Evolutionary conservation across 202 grass and related monocot genomes (phyloP), one percentile per base, ranked within the genome.

Genomic region (Panicum virgatum): DNA sequence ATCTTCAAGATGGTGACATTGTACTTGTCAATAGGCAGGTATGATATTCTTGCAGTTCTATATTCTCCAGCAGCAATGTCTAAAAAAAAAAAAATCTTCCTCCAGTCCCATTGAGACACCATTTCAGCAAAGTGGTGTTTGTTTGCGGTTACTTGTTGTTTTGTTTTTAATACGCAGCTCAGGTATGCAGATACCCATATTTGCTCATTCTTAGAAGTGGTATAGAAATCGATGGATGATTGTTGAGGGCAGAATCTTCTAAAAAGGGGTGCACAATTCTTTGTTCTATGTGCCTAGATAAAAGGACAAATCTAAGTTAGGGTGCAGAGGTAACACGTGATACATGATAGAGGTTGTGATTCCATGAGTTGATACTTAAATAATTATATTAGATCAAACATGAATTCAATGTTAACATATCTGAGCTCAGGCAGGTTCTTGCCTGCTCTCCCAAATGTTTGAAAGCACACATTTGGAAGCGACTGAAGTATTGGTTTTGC

Each of bases 21-120:
- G 95, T 98, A 66, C 88, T 98, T 77, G 95, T 94, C 69, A 98
- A 98, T 81, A 89, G 95, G 58, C 95, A 98, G 95, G 95, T 97
- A 89, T 76, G 67, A 59, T 66, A n/a, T 74, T 40, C 27, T 83
- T 47, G 29, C 37, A 15, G 52, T 83, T 75, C 20, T 14, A 13
- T 75, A 70, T 82, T 83, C 36, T 62, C 75, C 23, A 43, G 51
- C 45, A 68, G 27, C 45, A 84, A 54, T 69, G 53, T 2, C 8
- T 68, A n/a, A 20, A 7, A n/a, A n/a, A 20, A 7, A n/a, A 66
- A 47, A 29, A 3, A 0, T 27, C 10, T 30, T 3, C n/a, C 43
- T 36, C 10, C 32, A 68, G 11, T 69, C 34, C 72, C 25, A 80
- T 84, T 83, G 73, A 7, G 62, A 38, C 36, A 53, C 71, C 27